Percentiles rank a stretch among this genome's conserved stretches.
These are phyloP conservation scores for Fusarium euwallaceae DNA, from an alignment of 2,329 filamentous ascomycete species.

Conservation along the genomic window DNA sequence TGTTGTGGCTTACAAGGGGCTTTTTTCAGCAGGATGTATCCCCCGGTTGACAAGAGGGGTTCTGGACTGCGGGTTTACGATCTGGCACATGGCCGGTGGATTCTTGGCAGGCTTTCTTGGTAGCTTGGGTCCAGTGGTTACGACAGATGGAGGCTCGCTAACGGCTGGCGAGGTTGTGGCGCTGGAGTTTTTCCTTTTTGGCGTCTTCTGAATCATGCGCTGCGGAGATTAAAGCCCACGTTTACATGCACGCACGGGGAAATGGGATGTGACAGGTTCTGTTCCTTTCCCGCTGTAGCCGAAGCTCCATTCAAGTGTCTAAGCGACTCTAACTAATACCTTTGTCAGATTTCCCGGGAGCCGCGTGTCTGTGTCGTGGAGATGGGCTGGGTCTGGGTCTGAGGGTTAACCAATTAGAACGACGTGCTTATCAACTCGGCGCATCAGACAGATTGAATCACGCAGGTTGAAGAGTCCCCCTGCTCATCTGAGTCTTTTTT, in stretches of 20 bases:
- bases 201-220: background rate
- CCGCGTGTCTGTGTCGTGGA: background rate
- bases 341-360: background rate
- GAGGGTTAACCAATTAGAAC: background rate
- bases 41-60: background rate
- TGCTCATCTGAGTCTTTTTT: background rate
- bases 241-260: background rate
- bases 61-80: background rate
- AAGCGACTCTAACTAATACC: background rate
- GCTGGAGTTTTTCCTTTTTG: background rate
- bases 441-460: background rate
- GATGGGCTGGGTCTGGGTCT: background rate
- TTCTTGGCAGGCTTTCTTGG: background rate
- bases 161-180: background rate
- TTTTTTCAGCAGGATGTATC: background rate
- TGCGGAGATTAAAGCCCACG: background rate
- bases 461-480: background rate
- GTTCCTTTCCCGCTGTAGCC: background rate
- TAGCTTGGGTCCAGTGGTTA: background rate
- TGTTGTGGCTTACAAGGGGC: background rate
- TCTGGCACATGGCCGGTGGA: background rate
- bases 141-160: background rate
- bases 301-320: background rate
- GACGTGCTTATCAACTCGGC: background rate
- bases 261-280: constrained; percentile 1